These are phyloP conservation scores for Whalleya microplaca DNA, from an alignment of 2,329 filamentous ascomycete species.

Conservation along the genomic window DNA sequence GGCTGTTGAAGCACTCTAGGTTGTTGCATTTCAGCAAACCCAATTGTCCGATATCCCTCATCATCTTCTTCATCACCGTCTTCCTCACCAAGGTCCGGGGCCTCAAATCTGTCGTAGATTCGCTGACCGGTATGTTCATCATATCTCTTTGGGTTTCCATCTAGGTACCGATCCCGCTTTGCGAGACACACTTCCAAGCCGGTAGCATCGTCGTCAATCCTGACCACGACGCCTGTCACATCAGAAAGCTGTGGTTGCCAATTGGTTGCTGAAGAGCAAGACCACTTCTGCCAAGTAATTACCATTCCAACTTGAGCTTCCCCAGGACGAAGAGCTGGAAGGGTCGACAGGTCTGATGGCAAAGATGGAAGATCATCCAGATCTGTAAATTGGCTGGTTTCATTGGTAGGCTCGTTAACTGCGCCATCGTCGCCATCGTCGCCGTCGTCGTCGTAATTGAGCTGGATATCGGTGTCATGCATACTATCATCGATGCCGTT, in stretches of 20 bases:
- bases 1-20: constrained; percentile 63
- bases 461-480: constrained; percentile 36
- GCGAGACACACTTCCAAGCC: constrained; percentile 67
- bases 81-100: constrained; percentile 65
- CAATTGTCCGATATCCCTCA: constrained; percentile 63
- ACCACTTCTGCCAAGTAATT: constrained; percentile 69
- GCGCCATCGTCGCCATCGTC: constrained; percentile 36
- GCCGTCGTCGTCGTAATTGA: constrained; percentile 49
- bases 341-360: constrained; percentile 57
- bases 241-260: constrained; percentile 68
- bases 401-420: constrained; percentile 24
- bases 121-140: constrained; percentile 72
- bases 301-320: constrained; percentile 63
- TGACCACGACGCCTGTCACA: constrained; percentile 69
- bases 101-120: constrained; percentile 78
- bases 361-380: constrained; percentile 66
- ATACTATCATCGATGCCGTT: constrained; percentile 34
- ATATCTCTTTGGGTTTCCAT: constrained; percentile 60
- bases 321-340: constrained; percentile 54
- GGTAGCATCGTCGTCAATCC: constrained; percentile 53
- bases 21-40: constrained; percentile 67
- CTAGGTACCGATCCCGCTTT: constrained; percentile 64
- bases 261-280: constrained; percentile 62
- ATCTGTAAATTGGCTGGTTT: constrained; percentile 50
- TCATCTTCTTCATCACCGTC: constrained; percentile 56